Percentiles rank a stretch among this genome's conserved stretches.
Evolutionary conservation across 2,329 filamentous ascomycete genomes (phyloP).

Genomic region (Penicillium sp.): DNA sequence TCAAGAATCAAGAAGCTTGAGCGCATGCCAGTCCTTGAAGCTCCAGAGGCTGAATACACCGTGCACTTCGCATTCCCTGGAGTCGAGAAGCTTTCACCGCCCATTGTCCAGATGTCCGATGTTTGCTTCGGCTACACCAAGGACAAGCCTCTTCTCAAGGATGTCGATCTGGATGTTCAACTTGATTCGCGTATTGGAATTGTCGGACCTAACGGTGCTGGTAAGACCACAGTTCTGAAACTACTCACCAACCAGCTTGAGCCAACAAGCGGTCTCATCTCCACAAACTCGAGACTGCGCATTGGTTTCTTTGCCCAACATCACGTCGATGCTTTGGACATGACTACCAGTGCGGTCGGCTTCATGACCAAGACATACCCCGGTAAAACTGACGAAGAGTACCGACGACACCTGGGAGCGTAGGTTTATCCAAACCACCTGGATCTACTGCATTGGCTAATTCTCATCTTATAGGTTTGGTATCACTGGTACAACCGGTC

Average conservation of each 20-base stretch:
- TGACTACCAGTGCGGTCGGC: slow-evolving; percentile 82
- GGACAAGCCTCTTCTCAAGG: slow-evolving; percentile 74
- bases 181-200: slow-evolving; percentile 98
- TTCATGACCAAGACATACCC: slow-evolving; percentile 96
- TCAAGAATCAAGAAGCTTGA: slow-evolving; percentile 99
- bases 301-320: slow-evolving; percentile 98
- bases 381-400: slow-evolving; percentile 91
- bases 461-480: slow-evolving; percentile 48
- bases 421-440: slow-evolving; percentile 51
- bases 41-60: slow-evolving; percentile 89
- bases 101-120: slow-evolving; percentile 94
- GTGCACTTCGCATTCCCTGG: slow-evolving; percentile 98
- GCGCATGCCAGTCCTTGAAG: slow-evolving; percentile 86
- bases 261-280: slow-evolving; percentile 76
- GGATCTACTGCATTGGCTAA: neutral
- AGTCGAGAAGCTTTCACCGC: slow-evolving; percentile 94
- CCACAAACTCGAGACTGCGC: slow-evolving; percentile 80
- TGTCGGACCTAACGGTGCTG: slow-evolving; percentile 97
- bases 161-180: slow-evolving; percentile 94
- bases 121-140: slow-evolving; percentile 84
- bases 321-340: slow-evolving; percentile 92
- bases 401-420: slow-evolving; percentile 88
- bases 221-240: slow-evolving; percentile 98
- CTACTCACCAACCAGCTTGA: slow-evolving; percentile 85
- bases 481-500: slow-evolving; percentile 87